These are phyloP conservation scores for Gracilaria caudata DNA, from an alignment of 23 red algal genomes.

Conservation along the genomic window DNA sequence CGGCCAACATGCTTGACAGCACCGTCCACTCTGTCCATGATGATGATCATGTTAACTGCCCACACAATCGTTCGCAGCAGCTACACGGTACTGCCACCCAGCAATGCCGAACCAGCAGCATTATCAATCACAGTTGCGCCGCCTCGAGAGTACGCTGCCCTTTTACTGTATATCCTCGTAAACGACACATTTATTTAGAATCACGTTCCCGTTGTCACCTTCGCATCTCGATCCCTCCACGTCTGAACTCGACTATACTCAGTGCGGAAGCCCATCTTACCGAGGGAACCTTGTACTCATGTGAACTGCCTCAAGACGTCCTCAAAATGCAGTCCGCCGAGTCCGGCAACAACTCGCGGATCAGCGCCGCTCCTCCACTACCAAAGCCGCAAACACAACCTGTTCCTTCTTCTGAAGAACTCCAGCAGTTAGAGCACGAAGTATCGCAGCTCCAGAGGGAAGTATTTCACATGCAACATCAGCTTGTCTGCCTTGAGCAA, in stretches of 20 bases:
- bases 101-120: background rate
- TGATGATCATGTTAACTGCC: slow-evolving; percentile 19
- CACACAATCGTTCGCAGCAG: background rate
- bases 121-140: background rate
- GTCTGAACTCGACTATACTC: too few species aligned
- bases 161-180: slow-evolving; percentile 32
- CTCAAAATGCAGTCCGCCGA: background rate
- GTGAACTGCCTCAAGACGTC: too few species aligned
- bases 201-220: background rate
- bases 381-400: background rate
- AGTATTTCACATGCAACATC: background rate
- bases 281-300: too few species aligned
- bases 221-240: too few species aligned
- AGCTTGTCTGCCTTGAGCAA: slow-evolving; percentile 32
- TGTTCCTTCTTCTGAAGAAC: background rate
- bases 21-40: background rate
- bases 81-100: slow-evolving; percentile 15
- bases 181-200: slow-evolving; percentile 25
- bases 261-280: too few species aligned
- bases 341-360: background rate
- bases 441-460: slow-evolving; percentile 14
- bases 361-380: background rate
- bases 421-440: background rate
- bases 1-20: background rate
- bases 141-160: background rate